phyloP scores from a whole-genome alignment of 805 yeast species.

The Candida suzukii region DNA sequence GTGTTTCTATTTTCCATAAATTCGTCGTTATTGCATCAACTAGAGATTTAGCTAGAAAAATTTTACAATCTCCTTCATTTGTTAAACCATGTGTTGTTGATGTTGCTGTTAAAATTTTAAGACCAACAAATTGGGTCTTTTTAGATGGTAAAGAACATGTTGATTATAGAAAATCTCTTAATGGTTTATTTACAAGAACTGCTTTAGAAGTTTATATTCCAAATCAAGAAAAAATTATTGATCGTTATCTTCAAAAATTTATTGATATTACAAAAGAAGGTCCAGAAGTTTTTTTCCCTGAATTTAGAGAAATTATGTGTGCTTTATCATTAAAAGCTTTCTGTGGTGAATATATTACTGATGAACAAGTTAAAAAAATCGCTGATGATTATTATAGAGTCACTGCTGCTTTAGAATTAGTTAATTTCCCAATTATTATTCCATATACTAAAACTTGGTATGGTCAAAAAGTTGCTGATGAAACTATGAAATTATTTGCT shows the following conservation, averaged over 20 bases:
- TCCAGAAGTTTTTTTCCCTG: constrained; percentile 78
- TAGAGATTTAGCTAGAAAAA: constrained; percentile 83
- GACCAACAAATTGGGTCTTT: constrained; percentile 98
- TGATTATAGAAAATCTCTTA: constrained; percentile 86
- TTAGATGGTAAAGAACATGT: constrained; percentile 92
- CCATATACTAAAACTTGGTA: constrained; percentile 98
- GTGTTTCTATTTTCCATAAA: constrained; percentile 97
- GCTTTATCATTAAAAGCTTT: constrained; percentile 89
- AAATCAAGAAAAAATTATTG: constrained; percentile 77
- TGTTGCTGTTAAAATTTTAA: constrained; percentile 86
- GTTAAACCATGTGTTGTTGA: constrained; percentile 98
- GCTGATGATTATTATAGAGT: constrained; percentile 90
- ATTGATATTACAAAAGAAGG: constrained; percentile 47
- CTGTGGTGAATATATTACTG: constrained; percentile 93
- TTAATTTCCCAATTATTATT: constrained; percentile 92
- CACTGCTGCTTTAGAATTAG: constrained; percentile 95
- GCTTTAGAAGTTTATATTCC: constrained; percentile 86
- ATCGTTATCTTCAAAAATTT: constrained; percentile 67
- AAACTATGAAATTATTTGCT: constrained; percentile 89
- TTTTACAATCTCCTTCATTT: constrained; percentile 74
- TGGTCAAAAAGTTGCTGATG: constrained; percentile 88
- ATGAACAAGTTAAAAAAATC: constrained; percentile 78
- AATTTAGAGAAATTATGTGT: constrained; percentile 93
- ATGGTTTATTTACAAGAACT: constrained; percentile 78
- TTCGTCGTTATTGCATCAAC: constrained; percentile 91